Evolutionary conservation across 2,329 filamentous ascomycete species (phyloP), one percentile per base, ranked within the genome.

Genomic region (Fusarium decemcellulare): DNA sequence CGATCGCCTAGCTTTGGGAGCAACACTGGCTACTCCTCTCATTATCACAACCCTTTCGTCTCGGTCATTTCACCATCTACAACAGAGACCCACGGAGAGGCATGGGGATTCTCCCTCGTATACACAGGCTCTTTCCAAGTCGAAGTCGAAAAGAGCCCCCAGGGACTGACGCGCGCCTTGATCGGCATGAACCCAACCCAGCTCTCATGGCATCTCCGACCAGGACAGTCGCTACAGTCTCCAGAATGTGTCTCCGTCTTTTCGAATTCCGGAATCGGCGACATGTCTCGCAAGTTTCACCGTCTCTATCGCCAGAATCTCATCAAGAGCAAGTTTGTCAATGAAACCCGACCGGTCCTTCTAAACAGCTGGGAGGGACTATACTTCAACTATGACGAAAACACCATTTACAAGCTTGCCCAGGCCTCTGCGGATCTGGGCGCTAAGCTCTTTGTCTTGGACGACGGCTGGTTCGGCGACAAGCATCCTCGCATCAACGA

Each of bases 361-460:
- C 82, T 91, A 23, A 92, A 92, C 74, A 90, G 88, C 39, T 92
- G 90, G 90, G 90, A 92, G 73, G 89, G 88, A 0, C 79, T 91
- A 0, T 82, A 82, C 14, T 90, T 89, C 69, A 77, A 90, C 67
- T 87, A 85, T 75, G 88, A 91, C 68, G 80, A 87, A 51, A 85
- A 80, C 14, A 86, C 82, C 1, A 84, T 91, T 34, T 84, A 88
- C 32, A 79, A 81, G 0, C 80, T 91, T 0, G 89, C 89, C 0
- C 72, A 85, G 42, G 83, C 88, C 66, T 84, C 89, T 1, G 88
- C 89, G 0, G 82, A 83, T 3, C 81, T 91, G 1, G 90, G 90
- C 1, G 83, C 87, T n/a, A 85, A 86, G 66, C 82, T 92, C 0
- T 89, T 92, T 46, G 90, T 91, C 0, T 84, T 89, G 48, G 90